Evolutionary conservation across 305 asterid species (phyloP).

Genomic region (Rubia tinctorum): DNA sequence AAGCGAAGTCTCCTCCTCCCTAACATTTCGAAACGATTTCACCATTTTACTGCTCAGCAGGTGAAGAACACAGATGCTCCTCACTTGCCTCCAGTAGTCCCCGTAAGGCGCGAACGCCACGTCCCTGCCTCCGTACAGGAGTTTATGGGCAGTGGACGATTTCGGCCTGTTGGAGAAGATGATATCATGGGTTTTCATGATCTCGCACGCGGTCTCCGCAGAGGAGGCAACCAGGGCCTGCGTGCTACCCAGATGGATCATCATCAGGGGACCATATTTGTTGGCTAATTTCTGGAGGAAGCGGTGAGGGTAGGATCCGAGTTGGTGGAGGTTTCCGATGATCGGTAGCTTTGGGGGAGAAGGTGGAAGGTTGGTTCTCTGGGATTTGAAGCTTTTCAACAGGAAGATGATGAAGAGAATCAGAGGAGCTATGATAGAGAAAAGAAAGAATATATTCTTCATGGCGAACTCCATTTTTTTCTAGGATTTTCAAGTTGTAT

Average conservation of each 20-base stretch:
- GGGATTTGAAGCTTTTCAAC: background rate
- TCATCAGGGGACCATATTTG: background rate
- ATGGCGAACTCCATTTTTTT: background rate
- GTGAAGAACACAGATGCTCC: constrained; percentile 35
- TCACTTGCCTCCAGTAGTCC: constrained; percentile 46
- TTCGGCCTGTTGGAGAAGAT: background rate
- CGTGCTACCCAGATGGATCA: background rate
- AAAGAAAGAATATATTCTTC: background rate
- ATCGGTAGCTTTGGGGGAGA: constrained; percentile 18
- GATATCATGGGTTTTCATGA: background rate
- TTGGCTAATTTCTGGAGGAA: background rate
- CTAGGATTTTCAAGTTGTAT: background rate
- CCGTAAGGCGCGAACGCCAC: constrained; percentile 25
- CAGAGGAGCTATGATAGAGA: background rate
- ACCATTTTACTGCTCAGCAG: constrained; percentile 41
- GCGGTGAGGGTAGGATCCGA: background rate
- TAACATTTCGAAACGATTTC: constrained; percentile 34
- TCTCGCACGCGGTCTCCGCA: background rate
- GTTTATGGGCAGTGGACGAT: background rate
- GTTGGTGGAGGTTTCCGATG: constrained; percentile 5
- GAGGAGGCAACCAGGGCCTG: background rate
- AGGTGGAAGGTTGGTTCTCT: constrained; percentile 24
- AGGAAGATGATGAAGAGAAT: background rate
- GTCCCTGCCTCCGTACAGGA: background rate
- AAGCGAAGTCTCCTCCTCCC: constrained; percentile 35